phyloP scores from a whole-genome alignment of 495 filamentous ascomycete species.

The Aspergillus ellipticus region DNA sequence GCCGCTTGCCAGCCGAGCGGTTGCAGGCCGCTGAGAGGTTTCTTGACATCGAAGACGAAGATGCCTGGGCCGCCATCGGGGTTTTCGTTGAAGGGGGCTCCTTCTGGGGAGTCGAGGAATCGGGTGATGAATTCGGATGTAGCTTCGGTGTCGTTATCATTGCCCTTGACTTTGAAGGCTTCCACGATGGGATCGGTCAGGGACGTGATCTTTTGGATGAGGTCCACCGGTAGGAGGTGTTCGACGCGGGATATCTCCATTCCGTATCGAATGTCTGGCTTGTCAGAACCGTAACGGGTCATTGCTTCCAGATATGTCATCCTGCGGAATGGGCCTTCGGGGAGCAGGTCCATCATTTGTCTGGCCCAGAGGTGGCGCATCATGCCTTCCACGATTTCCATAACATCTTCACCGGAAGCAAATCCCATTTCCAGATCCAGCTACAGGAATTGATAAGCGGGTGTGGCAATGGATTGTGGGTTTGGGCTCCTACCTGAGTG shows the following conservation, averaged over 20 bases:
- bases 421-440: slow-evolving; percentile 93
- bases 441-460: slow-evolving; percentile 34
- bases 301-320: slow-evolving; percentile 78
- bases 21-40: slow-evolving; percentile 69
- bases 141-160: slow-evolving; percentile 41
- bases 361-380: slow-evolving; percentile 54
- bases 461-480: background rate
- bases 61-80: slow-evolving; percentile 70
- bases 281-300: slow-evolving; percentile 79
- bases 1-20: slow-evolving; percentile 72
- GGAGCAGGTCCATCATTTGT: slow-evolving; percentile 36
- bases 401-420: slow-evolving; percentile 68
- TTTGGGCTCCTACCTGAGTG: slow-evolving; percentile 66
- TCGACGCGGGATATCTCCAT: slow-evolving; percentile 61
- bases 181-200: slow-evolving; percentile 63
- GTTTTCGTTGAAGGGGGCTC: slow-evolving; percentile 57
- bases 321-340: slow-evolving; percentile 48
- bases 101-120: slow-evolving; percentile 66
- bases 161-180: slow-evolving; percentile 57
- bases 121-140: slow-evolving; percentile 57
- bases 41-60: slow-evolving; percentile 64
- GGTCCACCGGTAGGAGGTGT: slow-evolving; percentile 58
- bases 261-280: slow-evolving; percentile 75
- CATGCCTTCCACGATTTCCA: slow-evolving; percentile 61
- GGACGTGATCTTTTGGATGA: slow-evolving; percentile 67